These are phyloP conservation scores for Xerocomus brunneocitrinus DNA, from an alignment of 768 basidiomycete species.

Conservation along the genomic window DNA sequence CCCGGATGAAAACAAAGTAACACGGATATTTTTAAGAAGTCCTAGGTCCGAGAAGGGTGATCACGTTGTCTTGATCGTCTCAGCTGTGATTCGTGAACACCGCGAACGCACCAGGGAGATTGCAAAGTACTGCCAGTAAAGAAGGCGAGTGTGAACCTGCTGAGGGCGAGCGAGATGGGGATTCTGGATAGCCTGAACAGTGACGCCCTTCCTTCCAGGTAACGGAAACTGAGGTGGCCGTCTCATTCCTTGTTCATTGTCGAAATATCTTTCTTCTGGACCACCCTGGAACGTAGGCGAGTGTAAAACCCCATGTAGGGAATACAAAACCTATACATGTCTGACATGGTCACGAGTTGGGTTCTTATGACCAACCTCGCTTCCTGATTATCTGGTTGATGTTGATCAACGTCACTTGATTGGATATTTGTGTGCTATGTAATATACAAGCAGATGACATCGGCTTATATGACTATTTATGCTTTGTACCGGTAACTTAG, in stretches of 20 bases:
- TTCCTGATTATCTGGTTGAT: conserved; percentile 76
- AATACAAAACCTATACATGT: neutral
- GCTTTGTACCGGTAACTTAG: neutral
- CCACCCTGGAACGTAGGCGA: neutral
- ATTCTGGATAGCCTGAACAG: conserved; percentile 1
- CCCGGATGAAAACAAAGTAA: conserved; percentile 2
- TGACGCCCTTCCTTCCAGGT: neutral
- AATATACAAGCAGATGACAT: conserved; percentile 82
- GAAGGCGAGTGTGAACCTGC: neutral
- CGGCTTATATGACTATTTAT: conserved; percentile 45
- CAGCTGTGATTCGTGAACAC: neutral
- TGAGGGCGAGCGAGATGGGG: neutral
- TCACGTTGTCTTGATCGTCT: neutral
- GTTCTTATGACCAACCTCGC: conserved; percentile 5
- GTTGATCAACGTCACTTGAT: conserved; percentile 98
- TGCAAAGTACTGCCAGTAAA: neutral
- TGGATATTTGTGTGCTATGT: conserved; percentile 84
- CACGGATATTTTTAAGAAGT: neutral
- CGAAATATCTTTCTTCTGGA: neutral
- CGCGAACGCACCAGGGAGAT: neutral
- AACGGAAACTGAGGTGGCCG: conserved; percentile 1
- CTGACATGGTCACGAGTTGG: neutral
- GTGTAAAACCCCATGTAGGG: neutral
- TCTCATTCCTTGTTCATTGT: neutral
- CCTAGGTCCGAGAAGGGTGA: conserved; percentile 3